Evolutionary conservation across 2,329 filamentous ascomycete species (phyloP).

Genomic region (Colletotrichum ledebouriae): DNA sequence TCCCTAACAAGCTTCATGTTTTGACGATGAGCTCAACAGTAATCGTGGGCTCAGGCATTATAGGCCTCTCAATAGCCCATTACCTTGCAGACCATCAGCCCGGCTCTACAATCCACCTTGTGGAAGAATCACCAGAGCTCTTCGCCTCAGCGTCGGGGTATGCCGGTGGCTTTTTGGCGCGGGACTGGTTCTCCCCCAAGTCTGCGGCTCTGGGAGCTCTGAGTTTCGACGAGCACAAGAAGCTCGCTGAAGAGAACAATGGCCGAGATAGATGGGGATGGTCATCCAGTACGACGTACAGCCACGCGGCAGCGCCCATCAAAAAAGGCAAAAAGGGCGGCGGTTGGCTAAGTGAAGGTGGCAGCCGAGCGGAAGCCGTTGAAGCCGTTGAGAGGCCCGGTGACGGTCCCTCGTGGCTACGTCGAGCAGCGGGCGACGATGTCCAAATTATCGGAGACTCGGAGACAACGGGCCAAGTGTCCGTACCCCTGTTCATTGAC

Average conservation of each 20-base stretch:
- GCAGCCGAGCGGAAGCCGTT: conserved; percentile 70
- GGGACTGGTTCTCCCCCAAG: conserved; percentile 76
- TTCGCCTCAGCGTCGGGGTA: conserved; percentile 82
- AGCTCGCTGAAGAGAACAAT: conserved; percentile 70
- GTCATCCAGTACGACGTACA: conserved; percentile 69
- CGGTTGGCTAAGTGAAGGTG: conserved; percentile 76
- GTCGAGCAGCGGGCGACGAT: conserved; percentile 64
- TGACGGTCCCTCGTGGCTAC: conserved; percentile 70
- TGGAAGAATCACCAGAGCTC: conserved; percentile 65
- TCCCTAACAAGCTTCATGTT: background rate
- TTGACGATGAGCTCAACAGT: conserved; percentile 65
- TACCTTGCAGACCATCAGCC: conserved; percentile 71
- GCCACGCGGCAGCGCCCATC: conserved; percentile 55
- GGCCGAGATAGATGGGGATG: conserved; percentile 69
- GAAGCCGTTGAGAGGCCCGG: conserved; percentile 49
- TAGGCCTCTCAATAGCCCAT: conserved; percentile 79
- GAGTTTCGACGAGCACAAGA: conserved; percentile 77
- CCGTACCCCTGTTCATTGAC: conserved; percentile 49
- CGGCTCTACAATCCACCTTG: conserved; percentile 59
- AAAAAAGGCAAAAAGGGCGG: conserved; percentile 61
- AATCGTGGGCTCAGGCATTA: conserved; percentile 78
- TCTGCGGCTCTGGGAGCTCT: conserved; percentile 72
- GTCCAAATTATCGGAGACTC: conserved; percentile 73
- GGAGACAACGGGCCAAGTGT: conserved; percentile 75
- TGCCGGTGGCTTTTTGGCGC: conserved; percentile 80